Percentiles rank a stretch among this genome's conserved stretches.
Conservation (phyloP, 441 rosid genomes). For the Isatis lusitanica region DNA sequence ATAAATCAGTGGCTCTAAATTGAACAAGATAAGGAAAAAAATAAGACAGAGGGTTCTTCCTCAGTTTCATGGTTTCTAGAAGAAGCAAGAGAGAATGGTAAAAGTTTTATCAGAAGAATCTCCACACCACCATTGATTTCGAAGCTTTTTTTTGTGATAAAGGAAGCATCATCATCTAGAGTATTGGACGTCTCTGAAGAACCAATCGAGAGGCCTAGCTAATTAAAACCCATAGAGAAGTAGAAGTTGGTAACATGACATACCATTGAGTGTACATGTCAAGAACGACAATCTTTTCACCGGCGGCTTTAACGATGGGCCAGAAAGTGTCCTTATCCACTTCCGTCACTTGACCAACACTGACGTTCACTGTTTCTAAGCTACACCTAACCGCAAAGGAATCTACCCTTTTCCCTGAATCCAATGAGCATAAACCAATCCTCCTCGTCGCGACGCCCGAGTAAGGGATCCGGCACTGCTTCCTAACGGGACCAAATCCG, state of each 20-base stretch:
- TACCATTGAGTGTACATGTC: conserved; percentile 99
- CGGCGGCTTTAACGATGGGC: conserved; percentile 88
- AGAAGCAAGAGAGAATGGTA: too few relatives aligned
- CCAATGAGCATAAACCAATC: conserved; percentile 29
- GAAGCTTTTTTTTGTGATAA: neutral
- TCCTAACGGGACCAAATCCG: conserved; percentile 11
- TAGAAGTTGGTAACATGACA: neutral
- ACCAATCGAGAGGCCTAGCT: neutral
- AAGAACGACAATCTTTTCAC: conserved; percentile 84
- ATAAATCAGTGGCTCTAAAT: too few relatives aligned
- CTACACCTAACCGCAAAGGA: conserved; percentile 50
- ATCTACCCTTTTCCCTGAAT: conserved; percentile 17
- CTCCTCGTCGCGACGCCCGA: conserved; percentile 29
- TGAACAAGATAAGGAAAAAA: neutral
- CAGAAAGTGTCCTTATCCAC: conserved; percentile 88
- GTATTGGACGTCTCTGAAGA: neutral
- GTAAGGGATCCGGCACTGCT: conserved; percentile 35
- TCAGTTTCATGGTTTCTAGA: too few relatives aligned
- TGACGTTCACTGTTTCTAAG: conserved; percentile 54
- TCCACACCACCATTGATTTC: neutral
- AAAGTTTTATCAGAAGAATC: neutral
- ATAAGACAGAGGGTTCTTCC: too few relatives aligned
- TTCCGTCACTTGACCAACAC: conserved; percentile 87
- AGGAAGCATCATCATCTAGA: neutral
- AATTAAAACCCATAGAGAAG: neutral